Conservation (phyloP, 106 monocot species). For the Narthecium ossifragum region DNA sequence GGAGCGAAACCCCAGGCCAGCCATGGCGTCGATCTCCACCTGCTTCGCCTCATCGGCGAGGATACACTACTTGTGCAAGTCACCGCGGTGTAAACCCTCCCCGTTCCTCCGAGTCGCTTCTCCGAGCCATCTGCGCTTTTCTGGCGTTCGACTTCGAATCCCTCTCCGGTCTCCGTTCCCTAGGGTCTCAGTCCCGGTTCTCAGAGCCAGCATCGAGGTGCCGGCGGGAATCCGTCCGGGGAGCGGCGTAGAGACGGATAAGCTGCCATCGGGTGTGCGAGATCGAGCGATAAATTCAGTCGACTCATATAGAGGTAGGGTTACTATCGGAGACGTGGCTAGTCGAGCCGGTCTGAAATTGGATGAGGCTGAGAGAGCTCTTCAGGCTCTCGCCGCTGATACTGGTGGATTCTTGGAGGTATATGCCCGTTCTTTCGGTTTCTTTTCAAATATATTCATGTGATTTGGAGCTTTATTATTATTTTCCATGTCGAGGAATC, state of each 20-base stretch:
- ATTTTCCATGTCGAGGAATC: too few relatives aligned
- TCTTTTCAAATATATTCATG: too few relatives aligned
- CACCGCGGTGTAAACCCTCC: slow-evolving; percentile 11
- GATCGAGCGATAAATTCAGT: slow-evolving; percentile 72
- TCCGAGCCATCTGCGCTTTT: neutral
- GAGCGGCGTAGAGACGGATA: slow-evolving; percentile 75
- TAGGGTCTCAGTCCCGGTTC: slow-evolving; percentile 12
- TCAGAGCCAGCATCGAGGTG: slow-evolving; percentile 44
- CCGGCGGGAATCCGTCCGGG: slow-evolving; percentile 48
- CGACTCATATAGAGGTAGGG: slow-evolving; percentile 69
- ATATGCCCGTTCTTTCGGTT: neutral
- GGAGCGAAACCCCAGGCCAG: neutral
- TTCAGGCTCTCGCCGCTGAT: slow-evolving; percentile 92
- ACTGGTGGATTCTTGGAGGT: slow-evolving; percentile 96
- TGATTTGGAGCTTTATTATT: too few relatives aligned
- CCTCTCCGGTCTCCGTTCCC: slow-evolving; percentile 3
- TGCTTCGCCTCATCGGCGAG: slow-evolving; percentile 11
- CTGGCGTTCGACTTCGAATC: slow-evolving; percentile 13
- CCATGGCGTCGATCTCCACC: slow-evolving; percentile 42
- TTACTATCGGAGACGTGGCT: slow-evolving; percentile 91
- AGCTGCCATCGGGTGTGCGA: slow-evolving; percentile 61
- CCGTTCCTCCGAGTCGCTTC: slow-evolving; percentile 4
- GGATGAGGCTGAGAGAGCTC: slow-evolving; percentile 74
- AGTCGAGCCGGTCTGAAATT: slow-evolving; percentile 70
- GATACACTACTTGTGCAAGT: neutral